Evolutionary conservation across 345 rosid species (phyloP), one percentile per base, ranked within the genome.

Genomic region (Boechera divaricarpa): DNA sequence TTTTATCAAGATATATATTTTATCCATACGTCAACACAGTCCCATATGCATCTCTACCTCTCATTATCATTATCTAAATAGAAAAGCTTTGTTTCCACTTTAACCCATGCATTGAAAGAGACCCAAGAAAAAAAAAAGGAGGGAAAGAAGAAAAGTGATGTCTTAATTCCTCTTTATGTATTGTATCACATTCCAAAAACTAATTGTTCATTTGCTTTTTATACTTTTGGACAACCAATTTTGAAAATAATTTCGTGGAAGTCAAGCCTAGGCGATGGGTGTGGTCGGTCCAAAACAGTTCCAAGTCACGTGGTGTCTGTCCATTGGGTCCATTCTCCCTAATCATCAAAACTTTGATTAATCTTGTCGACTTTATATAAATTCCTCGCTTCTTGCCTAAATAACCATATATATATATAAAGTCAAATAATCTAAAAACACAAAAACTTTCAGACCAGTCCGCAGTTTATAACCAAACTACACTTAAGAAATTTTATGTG

Each of bases 241-340:
- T 49, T 48, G 76, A 63, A 54, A 77, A 62, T 44, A 35, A 62
- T 70, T 55, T 48, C 76, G 60, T 77, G 72, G 76, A 71, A 70
- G 66, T 63, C 76, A 77, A 77, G 75, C 72, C 28, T 70, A 24
- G 12, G 60, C 63, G 71, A 70, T 70, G 80, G 80, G 11, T 44
- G 45, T 56, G 80, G 74, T 69, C 75, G 70, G 80, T 69, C 70
- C 75, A 77, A 69, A 60, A 77, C 38, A 38, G 72, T 64, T 77
- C 52, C 63, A 45, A 16, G 72, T 71, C 81, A 77, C 81, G 70
- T 77, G 81, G 81, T 70, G 38, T 31, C 21, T 64, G 80, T 64
- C 64, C 45, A 55, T 71, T 56, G 76, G 76, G 77, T 72, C 81
- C 77, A 66, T 78, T 58, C 56, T 41, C 67, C 73, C 45, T 66